A percentile compares a stretch with the other conserved stretches of the same genome.
These are phyloP conservation scores for Aspergillus fructus DNA, from an alignment of 2,329 filamentous ascomycete species.

Conservation along the genomic window DNA sequence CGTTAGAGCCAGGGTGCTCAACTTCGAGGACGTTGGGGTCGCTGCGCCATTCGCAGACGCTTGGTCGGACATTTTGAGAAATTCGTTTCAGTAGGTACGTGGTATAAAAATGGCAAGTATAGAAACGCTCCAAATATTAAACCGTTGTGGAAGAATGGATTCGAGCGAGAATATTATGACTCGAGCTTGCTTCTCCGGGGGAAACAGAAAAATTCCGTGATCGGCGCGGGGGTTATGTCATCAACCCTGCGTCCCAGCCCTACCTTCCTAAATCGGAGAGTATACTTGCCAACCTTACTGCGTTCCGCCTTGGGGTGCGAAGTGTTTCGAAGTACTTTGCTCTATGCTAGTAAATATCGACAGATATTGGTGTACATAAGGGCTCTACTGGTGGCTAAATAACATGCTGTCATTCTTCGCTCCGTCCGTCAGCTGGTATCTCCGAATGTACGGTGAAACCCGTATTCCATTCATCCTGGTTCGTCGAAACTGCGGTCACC, in stretches of 20 bases:
- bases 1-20: constrained; percentile 48
- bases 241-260: constrained; percentile 29
- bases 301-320: no score
- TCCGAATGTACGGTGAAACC: no score
- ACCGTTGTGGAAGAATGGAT: constrained; percentile 1
- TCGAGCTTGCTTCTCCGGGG: constrained; percentile 26
- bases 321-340: no score
- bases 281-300: background rate
- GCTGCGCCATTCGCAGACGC: constrained; percentile 27
- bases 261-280: constrained; percentile 12
- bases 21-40: constrained; percentile 35
- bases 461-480: no score
- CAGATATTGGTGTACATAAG: no score
- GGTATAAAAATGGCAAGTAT: constrained; percentile 2
- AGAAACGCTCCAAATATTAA: constrained; percentile 2
- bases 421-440: no score
- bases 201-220: constrained; percentile 29
- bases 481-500: no score
- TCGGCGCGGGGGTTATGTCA: constrained; percentile 37
- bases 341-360: no score
- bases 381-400: no score
- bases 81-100: background rate
- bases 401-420: no score
- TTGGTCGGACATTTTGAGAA: constrained; percentile 31
- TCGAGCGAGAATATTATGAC: constrained; percentile 2